Evolutionary conservation across 1,284 basidiomycete species (phyloP), one percentile per base, ranked within the genome.

Genomic region (Ceratobasidium sp.): DNA sequence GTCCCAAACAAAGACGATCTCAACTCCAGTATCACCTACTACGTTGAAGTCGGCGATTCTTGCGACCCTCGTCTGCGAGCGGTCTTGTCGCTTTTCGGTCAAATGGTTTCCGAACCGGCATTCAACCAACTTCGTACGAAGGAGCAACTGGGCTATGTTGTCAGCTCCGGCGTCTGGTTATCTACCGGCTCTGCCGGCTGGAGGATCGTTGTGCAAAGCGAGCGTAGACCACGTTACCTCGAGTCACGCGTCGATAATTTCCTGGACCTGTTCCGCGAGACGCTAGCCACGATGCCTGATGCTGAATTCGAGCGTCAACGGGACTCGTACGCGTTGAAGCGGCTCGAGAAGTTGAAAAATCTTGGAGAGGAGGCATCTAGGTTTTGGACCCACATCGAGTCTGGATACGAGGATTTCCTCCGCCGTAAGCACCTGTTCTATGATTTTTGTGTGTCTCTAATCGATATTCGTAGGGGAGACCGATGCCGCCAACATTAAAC

Each of bases 101-200:
- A 96, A 81, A 92, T 98, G 77, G 86, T 95, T 46, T 86, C 88
- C 11, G 98, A 99, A 81, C 97, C 97, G 0, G 89, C 92, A n/a
- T 99, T 99, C 85, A 93, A 98, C 82, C 87, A 92, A 49, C 88
- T 99, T 54, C 91, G 98, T n/a, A 99, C 97, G 1, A 92, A 96
- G 83, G 96, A 99, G 83, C 98, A 99, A 84, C 88, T 99, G 0
- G 98, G 98, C 13, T 99, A 99, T 83, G 88, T 97, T 66, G 95
- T 96, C 54, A 88, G 86, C 65, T 80, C 81, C 2, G 89, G 89
- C 75, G 86, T 88, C 0, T 84, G 86, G 49, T 89, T 88, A 34
- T 91, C 92, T 13, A 86, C 88, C 1, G 92, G 90, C 49, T 88
- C 92, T 76, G 89, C 90, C 80, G 97, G 96, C 11, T 85, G 98